Conservation (phyloP, 2,329 filamentous ascomycete species). For the Gremmenia infestans region DNA sequence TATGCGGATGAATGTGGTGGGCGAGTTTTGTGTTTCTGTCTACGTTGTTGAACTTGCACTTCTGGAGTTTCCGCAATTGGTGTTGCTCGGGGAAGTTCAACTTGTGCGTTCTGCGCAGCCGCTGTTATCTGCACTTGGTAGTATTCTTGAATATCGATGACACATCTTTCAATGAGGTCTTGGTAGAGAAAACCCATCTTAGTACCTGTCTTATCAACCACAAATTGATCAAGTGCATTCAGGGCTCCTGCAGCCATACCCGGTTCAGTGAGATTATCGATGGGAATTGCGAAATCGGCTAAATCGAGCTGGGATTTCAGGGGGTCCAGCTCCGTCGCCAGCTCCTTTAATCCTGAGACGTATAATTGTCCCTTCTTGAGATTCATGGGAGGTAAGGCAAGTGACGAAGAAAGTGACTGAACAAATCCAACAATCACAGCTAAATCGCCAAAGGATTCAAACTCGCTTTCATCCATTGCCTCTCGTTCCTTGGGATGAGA, state of each 20-base stretch:
- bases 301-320: constrained; percentile 38
- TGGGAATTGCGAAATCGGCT: constrained; percentile 36
- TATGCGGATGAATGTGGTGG: constrained; percentile 34
- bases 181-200: constrained; percentile 41
- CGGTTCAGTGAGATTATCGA: constrained; percentile 39
- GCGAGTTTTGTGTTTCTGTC: constrained; percentile 42
- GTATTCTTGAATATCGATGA: constrained; percentile 32
- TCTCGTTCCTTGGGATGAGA: constrained; percentile 33
- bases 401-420: constrained; percentile 33
- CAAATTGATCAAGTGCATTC: constrained; percentile 32
- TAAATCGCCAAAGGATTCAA: constrained; percentile 34
- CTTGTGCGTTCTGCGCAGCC: constrained; percentile 13
- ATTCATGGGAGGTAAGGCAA: constrained; percentile 35
- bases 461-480: constrained; percentile 32
- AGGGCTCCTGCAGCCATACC: constrained; percentile 33
- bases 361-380: constrained; percentile 39
- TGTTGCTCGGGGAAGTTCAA: background rate
- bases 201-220: constrained; percentile 35
- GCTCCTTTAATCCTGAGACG: constrained; percentile 27
- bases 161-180: constrained; percentile 37
- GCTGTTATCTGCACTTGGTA: constrained; percentile 23
- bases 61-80: constrained; percentile 20
- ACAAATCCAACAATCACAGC: constrained; percentile 37
- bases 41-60: constrained; percentile 32
- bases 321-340: constrained; percentile 36